Evolutionary conservation across 495 filamentous ascomycete genomes (phyloP).

Genomic region (Achaetomiella virescens): DNA sequence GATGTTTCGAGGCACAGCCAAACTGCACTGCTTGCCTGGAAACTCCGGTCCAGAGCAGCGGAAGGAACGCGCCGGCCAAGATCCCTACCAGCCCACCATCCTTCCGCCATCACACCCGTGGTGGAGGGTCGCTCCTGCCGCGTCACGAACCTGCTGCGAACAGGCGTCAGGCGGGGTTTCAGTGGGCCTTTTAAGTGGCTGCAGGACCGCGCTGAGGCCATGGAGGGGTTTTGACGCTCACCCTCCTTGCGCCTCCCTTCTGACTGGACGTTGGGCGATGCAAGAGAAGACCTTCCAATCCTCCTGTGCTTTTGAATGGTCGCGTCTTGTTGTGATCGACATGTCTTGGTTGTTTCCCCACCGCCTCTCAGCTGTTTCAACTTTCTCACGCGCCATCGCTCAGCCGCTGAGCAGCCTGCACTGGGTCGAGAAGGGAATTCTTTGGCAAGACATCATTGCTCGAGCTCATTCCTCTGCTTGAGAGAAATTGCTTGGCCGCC

Average conservation of each 20-base stretch:
- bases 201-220: slow-evolving; percentile 12
- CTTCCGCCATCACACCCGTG: background rate
- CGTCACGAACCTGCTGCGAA: background rate
- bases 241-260: slow-evolving; percentile 10
- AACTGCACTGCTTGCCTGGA: background rate
- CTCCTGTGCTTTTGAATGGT: slow-evolving; percentile 17
- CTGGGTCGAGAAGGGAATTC: background rate
- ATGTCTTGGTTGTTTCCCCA: slow-evolving; percentile 3
- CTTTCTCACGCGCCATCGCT: slow-evolving; percentile 25
- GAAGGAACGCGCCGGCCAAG: background rate
- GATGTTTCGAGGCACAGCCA: too few relatives aligned
- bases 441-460: too few relatives aligned
- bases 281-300: background rate
- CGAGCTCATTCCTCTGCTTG: too few relatives aligned
- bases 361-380: slow-evolving; percentile 25
- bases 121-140: background rate
- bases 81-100: background rate
- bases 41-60: background rate
- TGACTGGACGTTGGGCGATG: slow-evolving; percentile 15
- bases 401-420: slow-evolving; percentile 11
- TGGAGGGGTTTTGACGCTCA: slow-evolving; percentile 7
- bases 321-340: slow-evolving; percentile 17
- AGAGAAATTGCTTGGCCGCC: too few relatives aligned
- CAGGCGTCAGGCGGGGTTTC: background rate
- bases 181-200: slow-evolving; percentile 22